Conservation (phyloP, 73 alveolate genomes). For the Durusdinium trenchii region DNA sequence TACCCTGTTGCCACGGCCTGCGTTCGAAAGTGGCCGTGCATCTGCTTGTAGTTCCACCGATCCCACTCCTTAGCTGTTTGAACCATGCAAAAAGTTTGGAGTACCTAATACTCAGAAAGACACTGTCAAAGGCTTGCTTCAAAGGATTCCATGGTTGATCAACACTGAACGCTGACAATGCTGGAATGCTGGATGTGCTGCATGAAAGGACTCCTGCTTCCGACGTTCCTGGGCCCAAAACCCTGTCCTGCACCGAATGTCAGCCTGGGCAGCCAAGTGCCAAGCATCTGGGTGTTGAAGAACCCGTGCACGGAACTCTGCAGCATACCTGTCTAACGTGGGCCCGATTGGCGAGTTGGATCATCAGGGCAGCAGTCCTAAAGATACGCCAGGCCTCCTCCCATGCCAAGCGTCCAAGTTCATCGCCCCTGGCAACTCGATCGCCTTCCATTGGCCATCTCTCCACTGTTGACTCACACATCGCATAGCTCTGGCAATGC, state of each 20-base stretch:
- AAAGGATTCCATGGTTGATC: too few relatives aligned
- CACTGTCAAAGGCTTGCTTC: too few relatives aligned
- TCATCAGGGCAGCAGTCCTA: constrained; percentile 38
- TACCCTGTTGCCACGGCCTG: too few relatives aligned
- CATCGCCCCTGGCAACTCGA: constrained; percentile 51
- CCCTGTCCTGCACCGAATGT: constrained; percentile 45
- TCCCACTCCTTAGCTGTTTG: too few relatives aligned
- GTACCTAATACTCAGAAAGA: too few relatives aligned
- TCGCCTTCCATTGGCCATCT: constrained; percentile 66
- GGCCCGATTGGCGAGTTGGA: not conserved
- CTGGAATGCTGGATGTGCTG: constrained; percentile 64
- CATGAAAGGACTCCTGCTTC: constrained; percentile 28
- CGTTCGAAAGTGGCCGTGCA: too few relatives aligned
- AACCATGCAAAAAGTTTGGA: too few relatives aligned
- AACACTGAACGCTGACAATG: too few relatives aligned
- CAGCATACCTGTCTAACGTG: constrained; percentile 29
- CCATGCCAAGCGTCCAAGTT: not conserved
- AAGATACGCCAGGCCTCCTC: constrained; percentile 48
- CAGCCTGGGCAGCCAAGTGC: constrained; percentile 51
- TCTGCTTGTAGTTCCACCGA: too few relatives aligned
- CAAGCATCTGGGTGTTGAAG: constrained; percentile 17
- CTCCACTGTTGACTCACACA: not conserved
- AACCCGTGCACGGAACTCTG: constrained; percentile 15
- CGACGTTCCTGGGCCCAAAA: constrained; percentile 11
- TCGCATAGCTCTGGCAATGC: constrained; percentile 41